Base-by-base conservation (phyloP, 495 filamentous ascomycete species). In the Lepidopterella palustris region DNA sequence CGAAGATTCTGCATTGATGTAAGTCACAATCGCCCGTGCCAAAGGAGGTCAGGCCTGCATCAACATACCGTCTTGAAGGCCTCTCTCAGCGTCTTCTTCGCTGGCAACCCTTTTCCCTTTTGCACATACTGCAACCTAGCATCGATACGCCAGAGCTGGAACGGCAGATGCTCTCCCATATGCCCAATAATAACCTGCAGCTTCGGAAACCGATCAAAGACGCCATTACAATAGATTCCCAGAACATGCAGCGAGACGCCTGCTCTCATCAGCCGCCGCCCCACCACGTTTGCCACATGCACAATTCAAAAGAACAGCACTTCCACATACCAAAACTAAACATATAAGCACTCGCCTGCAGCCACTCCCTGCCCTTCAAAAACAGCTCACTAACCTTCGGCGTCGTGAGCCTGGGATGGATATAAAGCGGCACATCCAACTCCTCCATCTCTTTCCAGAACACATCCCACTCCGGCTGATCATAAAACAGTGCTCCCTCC, bases 371-470 rank as follows among this genome's bases (percentile, higher is more conserved):
- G 1, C 58, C 60, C 25, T 60, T 58, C 13, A 47, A 24, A 24
- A 51, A 18, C 3, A 65, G 49, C 31, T 61, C 13, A 11, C 13
- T 42, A 29, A 57, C 58, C 57, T 65, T 50, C 40, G 21, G 26
- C 3, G 58, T 62, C 21, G 66, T 45, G 26, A 52, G 65, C 24
- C 58, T 51, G 15, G 66, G 66, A 47, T 69, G 66, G 32, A 69
- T 56, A 51, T 69, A 69, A 13, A 69, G 63, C 20, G 66, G 66
- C 31, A 69, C 66, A 45, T 66, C 63, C 3, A 69, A 58, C 42
- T 69, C 66, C 51, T 69, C 56, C 18, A 59, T 63, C 32, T 52
- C 57, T 32, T 55, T 54, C 66, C 66, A 69, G 26, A 69, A 62
- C 25, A 25, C n/a, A 26, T 66, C 53, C 28, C 58, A 69, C 3